These are phyloP conservation scores for Voacanga thouarsii DNA, from an alignment of 257 asterid species.

Conservation along the genomic window DNA sequence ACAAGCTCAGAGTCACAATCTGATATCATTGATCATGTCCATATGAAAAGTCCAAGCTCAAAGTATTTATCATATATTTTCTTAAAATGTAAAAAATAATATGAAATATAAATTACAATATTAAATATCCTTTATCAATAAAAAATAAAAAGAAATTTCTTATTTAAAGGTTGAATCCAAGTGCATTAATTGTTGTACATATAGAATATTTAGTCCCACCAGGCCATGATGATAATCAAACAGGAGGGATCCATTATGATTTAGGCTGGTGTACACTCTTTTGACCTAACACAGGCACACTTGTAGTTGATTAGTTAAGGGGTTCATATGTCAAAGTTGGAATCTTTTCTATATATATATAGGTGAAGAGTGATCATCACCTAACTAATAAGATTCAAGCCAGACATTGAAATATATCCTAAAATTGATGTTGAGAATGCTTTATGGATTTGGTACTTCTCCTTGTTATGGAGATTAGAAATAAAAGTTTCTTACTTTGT, in stretches of 20 bases:
- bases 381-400: slow-evolving; percentile 3
- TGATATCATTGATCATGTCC: neutral
- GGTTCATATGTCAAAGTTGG: neutral
- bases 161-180: neutral
- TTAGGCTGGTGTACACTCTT: slow-evolving; percentile 15
- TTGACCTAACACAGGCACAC: slow-evolving; percentile 8
- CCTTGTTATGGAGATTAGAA: too few species aligned
- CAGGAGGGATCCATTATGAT: neutral
- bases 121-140: too few species aligned
- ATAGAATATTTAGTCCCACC: neutral
- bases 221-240: neutral
- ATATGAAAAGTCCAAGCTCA: neutral
- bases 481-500: too few species aligned
- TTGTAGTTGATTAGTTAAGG: slow-evolving; percentile 15
- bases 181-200: neutral
- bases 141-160: too few species aligned
- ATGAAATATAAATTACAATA: too few species aligned
- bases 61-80: too few species aligned
- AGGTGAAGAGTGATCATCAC: neutral
- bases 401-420: neutral
- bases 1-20: slow-evolving; percentile 6
- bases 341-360: neutral
- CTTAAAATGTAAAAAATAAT: too few species aligned
- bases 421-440: neutral
- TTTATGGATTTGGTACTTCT: neutral